Conservation (phyloP, 2,329 filamentous ascomycete genomes). For the Pestalotiopsis sp. region DNA sequence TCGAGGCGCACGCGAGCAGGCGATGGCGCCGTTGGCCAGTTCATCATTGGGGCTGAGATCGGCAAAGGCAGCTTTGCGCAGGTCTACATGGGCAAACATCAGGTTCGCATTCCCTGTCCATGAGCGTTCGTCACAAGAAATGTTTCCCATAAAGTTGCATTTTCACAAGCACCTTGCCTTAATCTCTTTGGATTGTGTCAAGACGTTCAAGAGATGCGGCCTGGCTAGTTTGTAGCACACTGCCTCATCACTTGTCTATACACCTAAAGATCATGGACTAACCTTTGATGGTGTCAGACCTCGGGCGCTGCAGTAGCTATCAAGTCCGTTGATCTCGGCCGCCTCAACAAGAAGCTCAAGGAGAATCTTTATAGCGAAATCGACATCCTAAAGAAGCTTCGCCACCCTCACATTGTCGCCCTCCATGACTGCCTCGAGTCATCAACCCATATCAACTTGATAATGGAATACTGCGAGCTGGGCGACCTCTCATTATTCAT, state of each 20-base stretch:
- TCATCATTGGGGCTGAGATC: conserved; percentile 84
- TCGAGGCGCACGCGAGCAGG: conserved; percentile 37
- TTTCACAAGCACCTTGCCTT: neutral
- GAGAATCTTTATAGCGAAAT: conserved; percentile 97
- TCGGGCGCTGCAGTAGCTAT: conserved; percentile 85
- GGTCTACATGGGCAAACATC: conserved; percentile 85
- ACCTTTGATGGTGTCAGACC: conserved; percentile 51
- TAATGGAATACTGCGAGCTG: conserved; percentile 98
- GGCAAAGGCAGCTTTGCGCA: conserved; percentile 97
- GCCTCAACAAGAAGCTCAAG: conserved; percentile 93
- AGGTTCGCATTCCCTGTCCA: conserved; percentile 56
- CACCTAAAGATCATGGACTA: neutral
- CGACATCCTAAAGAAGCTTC: conserved; percentile 87
- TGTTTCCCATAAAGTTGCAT: conserved; percentile 12
- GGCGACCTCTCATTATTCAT: conserved; percentile 95
- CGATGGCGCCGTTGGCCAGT: conserved; percentile 66
- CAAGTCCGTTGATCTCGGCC: conserved; percentile 90
- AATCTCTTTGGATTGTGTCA: neutral
- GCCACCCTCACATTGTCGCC: conserved; percentile 95
- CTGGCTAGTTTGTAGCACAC: neutral
- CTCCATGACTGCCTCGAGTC: conserved; percentile 94
- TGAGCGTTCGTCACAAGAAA: conserved; percentile 3
- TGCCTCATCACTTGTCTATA: neutral
- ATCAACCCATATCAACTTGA: conserved; percentile 84
- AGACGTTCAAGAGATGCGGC: neutral